A percentile compares a stretch with the other conserved stretches of the same genome.
Conservation (phyloP, 371 early-diverging fungal species). For the Nosema muscidifuracis region DNA sequence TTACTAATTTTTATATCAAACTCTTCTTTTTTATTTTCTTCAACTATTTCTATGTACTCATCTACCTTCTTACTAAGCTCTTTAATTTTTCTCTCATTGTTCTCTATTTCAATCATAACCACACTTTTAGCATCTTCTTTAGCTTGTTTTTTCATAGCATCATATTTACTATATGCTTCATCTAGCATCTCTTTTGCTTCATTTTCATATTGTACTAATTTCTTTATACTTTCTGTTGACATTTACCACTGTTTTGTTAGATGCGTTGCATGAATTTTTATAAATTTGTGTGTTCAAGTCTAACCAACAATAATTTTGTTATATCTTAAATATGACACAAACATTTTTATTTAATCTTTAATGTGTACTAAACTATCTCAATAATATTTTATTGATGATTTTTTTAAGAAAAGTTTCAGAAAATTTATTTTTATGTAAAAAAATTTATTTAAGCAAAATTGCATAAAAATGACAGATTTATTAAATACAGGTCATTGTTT, state of each 20-base stretch:
- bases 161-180: constrained; percentile 9
- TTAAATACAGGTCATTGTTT: too few species aligned
- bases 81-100: constrained; percentile 7
- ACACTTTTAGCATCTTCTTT: constrained; percentile 28
- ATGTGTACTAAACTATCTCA: too few species aligned
- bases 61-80: constrained; percentile 11
- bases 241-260: constrained; percentile 33
- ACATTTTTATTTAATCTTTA: too few species aligned
- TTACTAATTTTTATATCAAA: constrained; percentile 7
- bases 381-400: too few species aligned
- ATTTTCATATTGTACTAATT: constrained; percentile 42
- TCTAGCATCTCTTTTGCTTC: constrained; percentile 37
- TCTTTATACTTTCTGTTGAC: constrained; percentile 47
- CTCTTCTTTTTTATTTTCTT: constrained; percentile 12
- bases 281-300: constrained; percentile 35
- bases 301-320: constrained; percentile 15
- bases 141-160: constrained; percentile 35
- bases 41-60: constrained; percentile 16
- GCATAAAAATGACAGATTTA: too few species aligned
- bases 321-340: too few species aligned
- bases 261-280: constrained; percentile 40
- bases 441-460: too few species aligned
- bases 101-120: constrained; percentile 1
- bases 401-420: too few species aligned
- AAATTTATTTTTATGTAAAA: too few species aligned